Conservation (phyloP, 2,329 filamentous ascomycete genomes). For the Sarocladium kiliense region DNA sequence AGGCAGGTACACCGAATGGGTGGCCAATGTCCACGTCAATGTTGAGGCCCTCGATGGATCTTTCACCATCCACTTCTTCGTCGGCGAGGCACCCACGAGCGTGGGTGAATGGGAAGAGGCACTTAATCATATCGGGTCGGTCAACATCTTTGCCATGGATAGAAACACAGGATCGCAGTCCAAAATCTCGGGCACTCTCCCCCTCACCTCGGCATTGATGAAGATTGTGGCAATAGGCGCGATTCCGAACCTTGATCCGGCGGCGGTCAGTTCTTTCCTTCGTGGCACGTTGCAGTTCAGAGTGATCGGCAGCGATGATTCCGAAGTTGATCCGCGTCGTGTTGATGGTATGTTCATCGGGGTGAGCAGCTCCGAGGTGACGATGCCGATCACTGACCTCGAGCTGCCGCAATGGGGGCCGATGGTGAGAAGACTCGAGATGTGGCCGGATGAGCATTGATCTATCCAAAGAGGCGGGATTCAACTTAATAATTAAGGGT, state of each 20-base stretch:
- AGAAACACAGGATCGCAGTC: slow-evolving; percentile 24
- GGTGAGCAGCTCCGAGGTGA: slow-evolving; percentile 25
- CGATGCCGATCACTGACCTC: slow-evolving; percentile 16
- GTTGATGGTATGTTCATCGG: slow-evolving; percentile 25
- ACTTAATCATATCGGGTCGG: slow-evolving; percentile 54
- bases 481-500: background rate
- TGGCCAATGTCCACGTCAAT: slow-evolving; percentile 18
- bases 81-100: slow-evolving; percentile 48
- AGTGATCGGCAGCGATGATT: slow-evolving; percentile 21
- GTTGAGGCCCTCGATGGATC: slow-evolving; percentile 56
- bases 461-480: background rate
- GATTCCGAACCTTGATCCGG: slow-evolving; percentile 31
- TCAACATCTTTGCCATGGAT: slow-evolving; percentile 48
- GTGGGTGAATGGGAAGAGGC: slow-evolving; percentile 44
- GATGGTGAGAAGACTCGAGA: slow-evolving; percentile 16
- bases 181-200: slow-evolving; percentile 43
- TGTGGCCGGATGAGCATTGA: slow-evolving; percentile 16
- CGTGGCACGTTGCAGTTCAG: slow-evolving; percentile 28
- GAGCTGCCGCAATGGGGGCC: slow-evolving; percentile 24
- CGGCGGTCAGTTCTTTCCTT: slow-evolving; percentile 37
- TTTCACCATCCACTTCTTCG: slow-evolving; percentile 62
- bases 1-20: slow-evolving; percentile 30
- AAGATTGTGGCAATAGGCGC: slow-evolving; percentile 31
- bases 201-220: slow-evolving; percentile 45
- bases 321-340: slow-evolving; percentile 17